Evolutionary conservation across 331 rosid species (phyloP).

Genomic region (Quercus tomentella): DNA sequence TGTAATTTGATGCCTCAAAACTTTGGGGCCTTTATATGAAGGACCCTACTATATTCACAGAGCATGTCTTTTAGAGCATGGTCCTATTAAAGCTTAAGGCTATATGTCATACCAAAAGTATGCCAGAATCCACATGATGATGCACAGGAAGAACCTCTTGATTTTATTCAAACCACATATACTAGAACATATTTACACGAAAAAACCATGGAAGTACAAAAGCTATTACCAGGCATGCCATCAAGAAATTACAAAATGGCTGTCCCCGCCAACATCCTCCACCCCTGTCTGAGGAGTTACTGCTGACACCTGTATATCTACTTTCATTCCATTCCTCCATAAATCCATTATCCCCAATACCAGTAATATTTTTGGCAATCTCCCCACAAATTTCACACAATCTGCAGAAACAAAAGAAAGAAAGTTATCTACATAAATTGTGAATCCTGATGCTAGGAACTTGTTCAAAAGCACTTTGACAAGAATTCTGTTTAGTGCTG

Average conservation of each 20-base stretch:
- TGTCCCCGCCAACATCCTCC: slow-evolving; percentile 83
- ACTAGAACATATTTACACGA: slow-evolving; percentile 84
- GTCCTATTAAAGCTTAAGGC: background rate
- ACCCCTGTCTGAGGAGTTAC: slow-evolving; percentile 30
- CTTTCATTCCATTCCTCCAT: slow-evolving; percentile 91
- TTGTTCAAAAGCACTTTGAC: background rate
- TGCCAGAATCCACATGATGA: slow-evolving; percentile 26
- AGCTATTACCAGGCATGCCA: slow-evolving; percentile 94
- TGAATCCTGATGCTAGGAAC: background rate
- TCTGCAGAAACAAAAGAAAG: slow-evolving; percentile 34
- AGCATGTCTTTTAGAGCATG: slow-evolving; percentile 3
- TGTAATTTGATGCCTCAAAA: slow-evolving; percentile 21
- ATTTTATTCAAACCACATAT: slow-evolving; percentile 14
- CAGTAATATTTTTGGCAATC: slow-evolving; percentile 61
- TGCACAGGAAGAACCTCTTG: background rate
- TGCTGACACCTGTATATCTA: slow-evolving; percentile 27
- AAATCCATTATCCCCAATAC: slow-evolving; percentile 43
- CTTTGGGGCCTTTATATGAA: slow-evolving; percentile 17
- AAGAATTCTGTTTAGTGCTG: background rate
- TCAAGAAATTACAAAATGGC: slow-evolving; percentile 94
- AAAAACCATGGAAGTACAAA: slow-evolving; percentile 97
- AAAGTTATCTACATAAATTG: background rate
- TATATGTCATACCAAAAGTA: slow-evolving; percentile 6
- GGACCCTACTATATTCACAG: background rate
- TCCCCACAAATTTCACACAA: slow-evolving; percentile 85